A percentile compares a stretch with the other conserved stretches of the same genome.
Conservation (phyloP, 305 asterid species). For the Euphrasia arctica region DNA sequence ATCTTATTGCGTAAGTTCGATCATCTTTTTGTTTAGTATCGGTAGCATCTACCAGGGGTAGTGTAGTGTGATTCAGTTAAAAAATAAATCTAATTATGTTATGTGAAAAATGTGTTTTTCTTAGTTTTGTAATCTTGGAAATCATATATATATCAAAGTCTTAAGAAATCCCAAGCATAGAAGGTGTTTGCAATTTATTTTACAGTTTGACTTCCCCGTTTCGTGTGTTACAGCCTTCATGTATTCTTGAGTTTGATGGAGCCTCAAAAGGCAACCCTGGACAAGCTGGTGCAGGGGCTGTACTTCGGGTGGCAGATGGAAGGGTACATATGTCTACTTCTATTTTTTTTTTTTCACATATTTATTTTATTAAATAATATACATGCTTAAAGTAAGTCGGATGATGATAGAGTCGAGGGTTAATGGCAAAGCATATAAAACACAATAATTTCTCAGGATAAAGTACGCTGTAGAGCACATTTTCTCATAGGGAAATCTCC, state of each 20-base stretch:
- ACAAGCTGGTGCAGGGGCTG: conserved; percentile 79
- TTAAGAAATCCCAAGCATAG: neutral
- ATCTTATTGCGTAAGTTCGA: conserved; percentile 68
- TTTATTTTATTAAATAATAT: neutral
- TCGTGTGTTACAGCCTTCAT: conserved; percentile 44
- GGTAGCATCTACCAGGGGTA: conserved; percentile 1
- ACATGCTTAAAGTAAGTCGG: neutral
- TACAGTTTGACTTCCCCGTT: conserved; percentile 28
- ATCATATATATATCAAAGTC: too few species aligned
- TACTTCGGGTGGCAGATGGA: conserved; percentile 67
- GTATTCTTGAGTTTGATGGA: conserved; percentile 72
- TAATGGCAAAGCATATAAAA: too few species aligned
- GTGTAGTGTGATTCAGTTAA: conserved; percentile 1
- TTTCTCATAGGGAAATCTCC: too few species aligned
- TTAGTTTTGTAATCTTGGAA: conserved; percentile 6
- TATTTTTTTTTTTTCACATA: neutral
- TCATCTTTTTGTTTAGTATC: conserved; percentile 17
- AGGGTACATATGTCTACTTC: conserved; percentile 40
- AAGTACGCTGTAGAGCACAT: too few species aligned
- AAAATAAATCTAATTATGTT: conserved; percentile 4
- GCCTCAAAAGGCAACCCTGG: conserved; percentile 86
- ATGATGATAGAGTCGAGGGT: too few species aligned
- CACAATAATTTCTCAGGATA: too few species aligned
- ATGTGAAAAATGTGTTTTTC: neutral
- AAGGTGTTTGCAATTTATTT: conserved; percentile 10